These are phyloP conservation scores for Dujonia santamariae DNA, from an alignment of 1,139 yeast species.

Conservation along the genomic window DNA sequence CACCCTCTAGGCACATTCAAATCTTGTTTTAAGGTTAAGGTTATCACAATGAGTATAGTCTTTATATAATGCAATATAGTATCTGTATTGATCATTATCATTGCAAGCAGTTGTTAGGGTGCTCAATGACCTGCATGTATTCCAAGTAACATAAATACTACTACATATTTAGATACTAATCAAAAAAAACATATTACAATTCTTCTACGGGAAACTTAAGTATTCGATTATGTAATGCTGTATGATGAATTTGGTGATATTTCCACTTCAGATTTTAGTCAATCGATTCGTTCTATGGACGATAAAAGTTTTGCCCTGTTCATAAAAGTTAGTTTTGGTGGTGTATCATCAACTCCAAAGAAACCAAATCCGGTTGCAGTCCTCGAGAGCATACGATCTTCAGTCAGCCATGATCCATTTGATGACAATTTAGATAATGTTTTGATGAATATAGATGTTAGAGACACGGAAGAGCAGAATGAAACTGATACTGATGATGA, in stretches of 20 bases:
- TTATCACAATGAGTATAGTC: too few species aligned
- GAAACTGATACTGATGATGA: constrained; percentile 7
- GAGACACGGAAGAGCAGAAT: background rate
- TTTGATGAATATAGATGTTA: constrained; percentile 9
- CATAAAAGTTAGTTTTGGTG: constrained; percentile 1
- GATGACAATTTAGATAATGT: constrained; percentile 38
- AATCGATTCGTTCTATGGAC: constrained; percentile 4
- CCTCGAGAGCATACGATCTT: constrained; percentile 4
- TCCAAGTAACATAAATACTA: too few species aligned
- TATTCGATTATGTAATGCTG: too few species aligned
- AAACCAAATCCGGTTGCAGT: background rate
- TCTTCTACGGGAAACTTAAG: too few species aligned
- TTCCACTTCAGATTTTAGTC: constrained; percentile 2
- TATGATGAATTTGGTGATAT: constrained; percentile 1
- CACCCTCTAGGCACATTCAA: too few species aligned
- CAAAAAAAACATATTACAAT: too few species aligned
- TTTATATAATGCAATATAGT: too few species aligned
- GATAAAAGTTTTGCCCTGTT: constrained; percentile 2
- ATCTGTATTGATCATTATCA: background rate
- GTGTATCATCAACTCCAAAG: constrained; percentile 3
- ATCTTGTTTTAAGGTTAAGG: too few species aligned
- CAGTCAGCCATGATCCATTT: constrained; percentile 29
- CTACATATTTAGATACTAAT: too few species aligned
- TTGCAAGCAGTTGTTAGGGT: too few species aligned
- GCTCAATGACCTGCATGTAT: too few species aligned